These are phyloP conservation scores for Marasmius sp. DNA, from an alignment of 1,284 basidiomycete genomes.

Conservation along the genomic window DNA sequence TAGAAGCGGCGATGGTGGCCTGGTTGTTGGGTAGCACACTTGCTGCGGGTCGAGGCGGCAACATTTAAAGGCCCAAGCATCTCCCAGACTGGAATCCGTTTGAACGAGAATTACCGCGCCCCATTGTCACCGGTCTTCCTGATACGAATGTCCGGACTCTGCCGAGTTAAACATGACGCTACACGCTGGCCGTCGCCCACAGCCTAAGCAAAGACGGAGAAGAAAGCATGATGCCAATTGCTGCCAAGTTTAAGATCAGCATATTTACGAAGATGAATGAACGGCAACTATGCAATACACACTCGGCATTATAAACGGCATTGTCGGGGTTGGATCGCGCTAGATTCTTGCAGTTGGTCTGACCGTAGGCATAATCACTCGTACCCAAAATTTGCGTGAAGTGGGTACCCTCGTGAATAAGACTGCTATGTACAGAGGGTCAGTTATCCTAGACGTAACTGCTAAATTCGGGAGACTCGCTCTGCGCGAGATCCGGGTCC, in stretches of 20 bases:
- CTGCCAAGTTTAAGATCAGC: neutral
- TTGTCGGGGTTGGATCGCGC: conserved; percentile 6
- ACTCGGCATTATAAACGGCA: conserved; percentile 13
- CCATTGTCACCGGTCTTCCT: too few species aligned
- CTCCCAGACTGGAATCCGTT: too few species aligned
- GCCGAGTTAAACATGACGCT: too few species aligned
- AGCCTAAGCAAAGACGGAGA: conserved; percentile 10
- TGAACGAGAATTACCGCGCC: too few species aligned
- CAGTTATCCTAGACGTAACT: neutral
- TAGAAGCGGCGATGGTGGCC: too few species aligned
- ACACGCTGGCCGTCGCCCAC: too few species aligned
- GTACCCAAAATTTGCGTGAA: conserved; percentile 12
- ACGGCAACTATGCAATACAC: neutral
- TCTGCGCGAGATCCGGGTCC: neutral
- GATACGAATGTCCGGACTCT: too few species aligned
- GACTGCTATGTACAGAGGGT: conserved; percentile 3
- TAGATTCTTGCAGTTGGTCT: conserved; percentile 4
- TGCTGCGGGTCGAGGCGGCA: too few species aligned
- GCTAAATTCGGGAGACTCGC: neutral
- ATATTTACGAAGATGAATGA: neutral
- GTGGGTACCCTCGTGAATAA: conserved; percentile 13
- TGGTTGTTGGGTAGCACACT: too few species aligned
- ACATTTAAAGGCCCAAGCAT: too few species aligned
- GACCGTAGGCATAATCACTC: conserved; percentile 8
- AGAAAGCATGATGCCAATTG: conserved; percentile 15